A percentile compares a stretch with the other conserved stretches of the same genome.
Evolutionary conservation across 805 yeast genomes (phyloP).

Genomic region (Starmerella geochares): DNA sequence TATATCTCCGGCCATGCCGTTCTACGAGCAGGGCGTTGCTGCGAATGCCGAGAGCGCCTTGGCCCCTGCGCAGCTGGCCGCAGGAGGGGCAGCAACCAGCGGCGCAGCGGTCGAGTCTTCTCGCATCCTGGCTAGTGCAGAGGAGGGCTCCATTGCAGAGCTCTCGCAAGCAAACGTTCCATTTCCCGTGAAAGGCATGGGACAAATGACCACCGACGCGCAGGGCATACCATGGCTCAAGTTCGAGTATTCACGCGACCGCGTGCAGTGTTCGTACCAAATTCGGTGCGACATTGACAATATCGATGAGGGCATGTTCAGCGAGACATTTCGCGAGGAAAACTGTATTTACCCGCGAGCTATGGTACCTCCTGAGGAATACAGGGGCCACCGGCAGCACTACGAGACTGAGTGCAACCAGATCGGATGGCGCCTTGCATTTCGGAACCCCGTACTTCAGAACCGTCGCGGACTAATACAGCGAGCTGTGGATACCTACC

Average conservation of each 20-base stretch:
- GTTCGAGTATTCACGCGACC: slow-evolving; percentile 31
- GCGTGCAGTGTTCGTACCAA: slow-evolving; percentile 27
- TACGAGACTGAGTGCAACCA: slow-evolving; percentile 42
- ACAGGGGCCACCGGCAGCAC: slow-evolving; percentile 38
- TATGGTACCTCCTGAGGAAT: slow-evolving; percentile 35
- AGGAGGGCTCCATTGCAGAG: neutral
- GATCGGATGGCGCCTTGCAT: slow-evolving; percentile 42
- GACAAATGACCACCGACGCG: slow-evolving; percentile 8
- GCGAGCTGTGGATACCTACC: slow-evolving; percentile 45
- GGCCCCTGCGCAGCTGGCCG: no score
- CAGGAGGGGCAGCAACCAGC: neutral
- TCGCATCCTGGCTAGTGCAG: neutral
- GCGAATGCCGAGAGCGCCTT: no score
- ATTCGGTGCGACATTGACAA: slow-evolving; percentile 33
- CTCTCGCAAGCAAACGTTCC: neutral
- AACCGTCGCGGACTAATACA: slow-evolving; percentile 40
- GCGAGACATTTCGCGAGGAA: slow-evolving; percentile 31
- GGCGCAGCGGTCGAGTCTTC: neutral
- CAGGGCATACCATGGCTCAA: slow-evolving; percentile 27
- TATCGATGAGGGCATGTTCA: slow-evolving; percentile 25
- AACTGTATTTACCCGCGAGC: slow-evolving; percentile 46
- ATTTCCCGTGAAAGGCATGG: neutral
- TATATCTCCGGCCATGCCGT: neutral
- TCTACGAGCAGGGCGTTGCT: neutral
- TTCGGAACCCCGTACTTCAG: slow-evolving; percentile 37